Base-by-base conservation (phyloP, 2,329 filamentous ascomycete genomes). In the Pseudodiploospora longispora region DNA sequence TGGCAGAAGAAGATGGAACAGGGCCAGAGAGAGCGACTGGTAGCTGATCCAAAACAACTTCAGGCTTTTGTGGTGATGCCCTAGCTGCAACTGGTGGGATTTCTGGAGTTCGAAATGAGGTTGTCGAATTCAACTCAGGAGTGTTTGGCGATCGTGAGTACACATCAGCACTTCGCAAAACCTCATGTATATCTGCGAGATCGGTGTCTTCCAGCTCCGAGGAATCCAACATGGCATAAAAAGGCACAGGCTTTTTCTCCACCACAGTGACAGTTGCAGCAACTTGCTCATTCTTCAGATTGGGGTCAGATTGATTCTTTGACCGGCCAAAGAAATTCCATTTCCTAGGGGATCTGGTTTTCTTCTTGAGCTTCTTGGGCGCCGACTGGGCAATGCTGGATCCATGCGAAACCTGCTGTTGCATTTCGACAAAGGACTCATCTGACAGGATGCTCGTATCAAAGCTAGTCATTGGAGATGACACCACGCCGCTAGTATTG, bases 321-420 rank as follows among this genome's bases (percentile, higher is more conserved):
- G 74, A 74, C 38, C 77, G 69, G 40, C 78, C 71, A 51, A 83
- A 83, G 9, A 82, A 58, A 50, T 81, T 82, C 80, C 80, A 83
- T 52, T 75, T 80, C 6, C 74, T 70, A 27, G 78, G 77, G 28
- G 75, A 78, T 36, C 68, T 72, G 1, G 71, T 58, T 42, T 70
- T 68, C 57, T 80, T 82, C 27, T 70, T 67, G 27, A 78, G 59
- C 57, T 81, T 82, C 59, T 73, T 80, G 0, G 74, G 64, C 1
- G 55, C 58, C 19, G 56, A 51, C 27, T 49, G 59, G 3, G 57
- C 52, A 8, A 57, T 46, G 37, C 47, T 51, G 6, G 58, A 56
- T 4, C 63, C 62, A 6, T 55, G 60, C 6, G 60, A 58, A 1
- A 57, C 51, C 33, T 67, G 66, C 5, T 59, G 50, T 8, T 68